Conservation (phyloP, 2,329 filamentous ascomycete species). For the Talaromyces sp. region DNA sequence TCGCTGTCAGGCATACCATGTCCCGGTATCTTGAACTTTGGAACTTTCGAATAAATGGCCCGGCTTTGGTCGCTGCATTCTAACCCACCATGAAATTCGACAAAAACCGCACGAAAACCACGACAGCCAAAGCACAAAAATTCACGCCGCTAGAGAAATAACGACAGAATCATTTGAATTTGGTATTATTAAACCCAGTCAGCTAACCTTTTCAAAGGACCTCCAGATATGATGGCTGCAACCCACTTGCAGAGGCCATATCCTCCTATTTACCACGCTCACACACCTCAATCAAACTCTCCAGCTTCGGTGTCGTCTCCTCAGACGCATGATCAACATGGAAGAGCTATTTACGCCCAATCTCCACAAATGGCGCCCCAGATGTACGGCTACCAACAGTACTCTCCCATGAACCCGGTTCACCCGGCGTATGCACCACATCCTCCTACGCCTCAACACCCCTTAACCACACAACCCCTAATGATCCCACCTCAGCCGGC, state of each 20-base stretch:
- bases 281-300: slow-evolving; percentile 92
- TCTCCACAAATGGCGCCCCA: slow-evolving; percentile 75
- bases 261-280: slow-evolving; percentile 90
- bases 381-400: slow-evolving; percentile 70
- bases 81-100: not conserved
- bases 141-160: not conserved
- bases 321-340: slow-evolving; percentile 81
- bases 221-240: slow-evolving; percentile 63
- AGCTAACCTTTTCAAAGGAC: slow-evolving; percentile 51
- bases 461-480: slow-evolving; percentile 51
- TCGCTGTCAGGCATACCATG: not conserved
- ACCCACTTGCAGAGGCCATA: slow-evolving; percentile 66
- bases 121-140: slow-evolving; percentile 17
- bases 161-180: not conserved
- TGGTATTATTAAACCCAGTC: not conserved
- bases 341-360: slow-evolving; percentile 75
- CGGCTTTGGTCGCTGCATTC: not conserved
- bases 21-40: not conserved
- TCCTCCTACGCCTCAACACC: slow-evolving; percentile 49
- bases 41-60: not conserved
- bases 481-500: slow-evolving; percentile 46
- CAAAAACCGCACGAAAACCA: slow-evolving; percentile 28
- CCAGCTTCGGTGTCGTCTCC: slow-evolving; percentile 89
- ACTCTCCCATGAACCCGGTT: slow-evolving; percentile 48
- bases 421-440: slow-evolving; percentile 55